Percentiles rank a stretch among this genome's conserved stretches.
phyloP scores from a whole-genome alignment of 441 rosid genomes.

The Gossypium gossypioides region DNA sequence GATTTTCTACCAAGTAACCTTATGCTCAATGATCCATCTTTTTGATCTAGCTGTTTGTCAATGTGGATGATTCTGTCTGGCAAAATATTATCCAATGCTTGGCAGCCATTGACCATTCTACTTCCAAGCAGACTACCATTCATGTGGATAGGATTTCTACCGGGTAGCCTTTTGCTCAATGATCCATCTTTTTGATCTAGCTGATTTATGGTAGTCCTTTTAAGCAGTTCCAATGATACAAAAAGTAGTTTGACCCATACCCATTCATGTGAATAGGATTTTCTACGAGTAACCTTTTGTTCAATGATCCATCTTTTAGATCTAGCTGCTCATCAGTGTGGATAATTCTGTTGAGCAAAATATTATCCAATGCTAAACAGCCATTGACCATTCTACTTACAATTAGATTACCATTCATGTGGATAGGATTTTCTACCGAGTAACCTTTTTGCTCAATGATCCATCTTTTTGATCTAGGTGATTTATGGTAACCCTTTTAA shows the following conservation, averaged over 20 bases:
- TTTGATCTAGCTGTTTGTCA: neutral
- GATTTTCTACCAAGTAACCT: neutral
- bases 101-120: neutral
- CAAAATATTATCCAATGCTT: neutral
- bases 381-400: neutral
- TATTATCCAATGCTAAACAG: neutral
- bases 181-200: neutral
- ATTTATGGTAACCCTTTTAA: neutral
- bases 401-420: neutral
- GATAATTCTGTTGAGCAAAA: neutral
- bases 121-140: neutral
- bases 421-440: neutral
- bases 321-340: neutral
- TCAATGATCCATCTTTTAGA: neutral
- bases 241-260: neutral
- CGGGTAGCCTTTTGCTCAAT: neutral
- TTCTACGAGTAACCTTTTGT: neutral
- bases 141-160: neutral
- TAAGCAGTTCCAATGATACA: neutral
- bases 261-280: neutral
- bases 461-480: neutral
- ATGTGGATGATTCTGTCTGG: neutral
- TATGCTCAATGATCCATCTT: neutral
- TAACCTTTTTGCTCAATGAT: neutral
- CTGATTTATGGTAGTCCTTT: neutral